Conservation (phyloP, 164 flowering plant genomes). For the Umbilicus rupestris region DNA sequence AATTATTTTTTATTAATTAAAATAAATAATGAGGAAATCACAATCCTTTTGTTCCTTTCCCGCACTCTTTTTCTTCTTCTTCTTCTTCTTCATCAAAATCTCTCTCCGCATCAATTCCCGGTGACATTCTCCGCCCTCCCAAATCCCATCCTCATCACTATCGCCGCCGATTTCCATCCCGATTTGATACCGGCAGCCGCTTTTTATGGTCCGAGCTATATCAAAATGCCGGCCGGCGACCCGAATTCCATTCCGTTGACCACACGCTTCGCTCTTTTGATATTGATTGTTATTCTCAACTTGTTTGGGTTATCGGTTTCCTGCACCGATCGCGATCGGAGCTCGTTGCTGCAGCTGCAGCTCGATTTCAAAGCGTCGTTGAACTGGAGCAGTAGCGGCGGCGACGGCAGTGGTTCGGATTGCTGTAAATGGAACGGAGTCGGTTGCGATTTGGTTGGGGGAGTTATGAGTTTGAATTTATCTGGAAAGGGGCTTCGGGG, state of each 20-base stretch:
- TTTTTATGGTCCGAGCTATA: background rate
- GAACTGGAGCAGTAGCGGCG: background rate
- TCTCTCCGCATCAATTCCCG: background rate
- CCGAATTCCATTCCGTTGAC: background rate
- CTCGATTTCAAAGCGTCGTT: background rate
- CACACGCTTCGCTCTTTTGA: background rate
- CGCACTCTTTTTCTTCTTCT: background rate
- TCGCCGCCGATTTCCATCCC: background rate
- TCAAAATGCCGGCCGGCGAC: constrained; percentile 2
- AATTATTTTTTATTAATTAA: background rate
- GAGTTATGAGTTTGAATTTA: background rate
- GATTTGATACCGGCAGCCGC: background rate
- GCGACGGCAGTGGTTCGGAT: background rate
- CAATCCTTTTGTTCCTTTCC: background rate
- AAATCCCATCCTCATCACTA: background rate
- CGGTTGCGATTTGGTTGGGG: background rate
- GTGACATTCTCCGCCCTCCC: background rate
- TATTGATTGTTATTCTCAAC: background rate
- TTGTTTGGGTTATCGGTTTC: background rate
- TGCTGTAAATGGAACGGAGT: constrained; percentile 5
- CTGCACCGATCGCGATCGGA: background rate
- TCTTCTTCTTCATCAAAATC: background rate
- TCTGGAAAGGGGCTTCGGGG: background rate
- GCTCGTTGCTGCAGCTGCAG: background rate
- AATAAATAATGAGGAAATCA: background rate